Evolutionary conservation across 2,329 filamentous ascomycete genomes (phyloP).

Genomic region (Colletotrichum euphorbiae): DNA sequence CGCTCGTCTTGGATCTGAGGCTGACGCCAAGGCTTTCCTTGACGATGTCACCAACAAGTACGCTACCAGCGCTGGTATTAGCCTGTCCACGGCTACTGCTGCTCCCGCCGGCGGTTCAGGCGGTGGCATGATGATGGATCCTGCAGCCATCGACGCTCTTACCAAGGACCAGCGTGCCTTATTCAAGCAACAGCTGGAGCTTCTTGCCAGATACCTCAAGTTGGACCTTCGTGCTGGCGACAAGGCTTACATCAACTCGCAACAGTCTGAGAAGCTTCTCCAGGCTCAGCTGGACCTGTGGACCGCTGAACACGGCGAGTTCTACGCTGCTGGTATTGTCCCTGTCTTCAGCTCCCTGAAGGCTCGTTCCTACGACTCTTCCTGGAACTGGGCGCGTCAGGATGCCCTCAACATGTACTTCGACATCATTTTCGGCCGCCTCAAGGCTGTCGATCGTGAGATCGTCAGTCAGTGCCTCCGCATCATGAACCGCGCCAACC

Average conservation of each 20-base stretch:
- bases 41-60: conserved; percentile 93
- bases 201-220: conserved; percentile 95
- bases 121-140: conserved; percentile 99
- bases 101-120: conserved; percentile 75
- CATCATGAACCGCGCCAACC: conserved; percentile 99
- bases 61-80: conserved; percentile 84
- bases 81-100: conserved; percentile 79
- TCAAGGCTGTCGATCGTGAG: conserved; percentile 93
- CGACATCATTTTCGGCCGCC: conserved; percentile 96
- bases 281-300: conserved; percentile 95
- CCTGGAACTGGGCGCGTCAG: conserved; percentile 99
- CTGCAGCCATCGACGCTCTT: conserved; percentile 93
- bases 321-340: conserved; percentile 94
- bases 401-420: conserved; percentile 99
- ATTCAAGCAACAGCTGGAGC: conserved; percentile 98
- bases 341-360: conserved; percentile 94
- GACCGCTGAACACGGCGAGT: conserved; percentile 94
- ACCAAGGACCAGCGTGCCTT: conserved; percentile 96
- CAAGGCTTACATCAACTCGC: conserved; percentile 87
- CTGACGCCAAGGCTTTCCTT: conserved; percentile 91
- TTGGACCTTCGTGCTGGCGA: conserved; percentile 97
- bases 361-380: conserved; percentile 95
- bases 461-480: conserved; percentile 99
- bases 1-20: conserved; percentile 87
- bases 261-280: conserved; percentile 87